phyloP scores from a whole-genome alignment of 2,329 filamentous ascomycete genomes.

The Calonectria pauciramosa region DNA sequence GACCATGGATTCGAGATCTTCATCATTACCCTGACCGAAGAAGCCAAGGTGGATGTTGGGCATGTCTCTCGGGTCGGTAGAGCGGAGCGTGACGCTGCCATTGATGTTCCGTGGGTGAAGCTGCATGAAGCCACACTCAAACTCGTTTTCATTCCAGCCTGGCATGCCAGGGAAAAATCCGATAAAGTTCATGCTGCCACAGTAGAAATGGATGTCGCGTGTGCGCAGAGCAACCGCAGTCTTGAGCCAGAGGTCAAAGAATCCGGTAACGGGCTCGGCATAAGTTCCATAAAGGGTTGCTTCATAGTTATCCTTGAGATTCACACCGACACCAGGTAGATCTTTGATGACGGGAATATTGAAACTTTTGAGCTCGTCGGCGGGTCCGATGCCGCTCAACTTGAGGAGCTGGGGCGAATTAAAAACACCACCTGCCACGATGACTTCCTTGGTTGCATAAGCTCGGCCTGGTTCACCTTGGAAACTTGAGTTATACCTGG shows the following conservation, averaged over 20 bases:
- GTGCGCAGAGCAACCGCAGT: not conserved
- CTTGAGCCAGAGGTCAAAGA: not conserved
- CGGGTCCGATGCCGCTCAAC: not conserved
- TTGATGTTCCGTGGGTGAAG: conserved; percentile 71
- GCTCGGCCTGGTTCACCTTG: not conserved
- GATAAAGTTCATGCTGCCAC: not conserved
- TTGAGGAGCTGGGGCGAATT: not conserved
- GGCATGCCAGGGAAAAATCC: not conserved
- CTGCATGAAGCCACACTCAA: not conserved
- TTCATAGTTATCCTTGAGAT: not conserved
- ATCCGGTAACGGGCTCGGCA: not conserved
- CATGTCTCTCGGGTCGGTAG: conserved; percentile 72
- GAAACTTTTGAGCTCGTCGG: not conserved
- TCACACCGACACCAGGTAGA: not conserved
- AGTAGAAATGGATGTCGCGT: not conserved
- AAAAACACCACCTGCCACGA: not conserved
- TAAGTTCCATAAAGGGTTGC: not conserved
- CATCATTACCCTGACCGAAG: conserved; percentile 65
- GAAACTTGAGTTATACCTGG: not conserved
- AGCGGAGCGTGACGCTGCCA: conserved; percentile 73
- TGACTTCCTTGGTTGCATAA: not conserved
- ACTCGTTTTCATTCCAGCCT: not conserved
- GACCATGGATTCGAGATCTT: conserved; percentile 66
- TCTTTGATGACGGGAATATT: not conserved
- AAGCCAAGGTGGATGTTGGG: conserved; percentile 75